phyloP scores from a whole-genome alignment of 1,284 basidiomycete genomes.

The Pholiota adiposa region DNA sequence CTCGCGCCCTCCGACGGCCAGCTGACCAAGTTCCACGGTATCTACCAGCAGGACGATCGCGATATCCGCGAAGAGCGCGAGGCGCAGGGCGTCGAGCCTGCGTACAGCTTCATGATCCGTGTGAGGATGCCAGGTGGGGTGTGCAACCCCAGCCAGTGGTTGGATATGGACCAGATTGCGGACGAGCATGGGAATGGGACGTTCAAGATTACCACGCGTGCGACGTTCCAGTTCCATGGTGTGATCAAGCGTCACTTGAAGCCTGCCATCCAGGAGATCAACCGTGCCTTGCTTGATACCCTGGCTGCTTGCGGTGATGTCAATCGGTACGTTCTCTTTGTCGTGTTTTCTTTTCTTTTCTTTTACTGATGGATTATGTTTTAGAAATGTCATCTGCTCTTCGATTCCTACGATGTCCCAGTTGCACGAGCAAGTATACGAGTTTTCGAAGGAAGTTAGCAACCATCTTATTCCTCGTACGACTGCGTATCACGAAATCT shows the following conservation, averaged over 20 bases:
- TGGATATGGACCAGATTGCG: constrained; percentile 93
- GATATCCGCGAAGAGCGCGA: constrained; percentile 98
- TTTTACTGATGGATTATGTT: constrained; percentile 12
- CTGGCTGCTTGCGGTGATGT: constrained; percentile 99
- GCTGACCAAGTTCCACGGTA: constrained; percentile 99
- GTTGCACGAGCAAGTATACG: constrained; percentile 84
- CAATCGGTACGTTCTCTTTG: constrained; percentile 68
- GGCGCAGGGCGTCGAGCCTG: constrained; percentile 92
- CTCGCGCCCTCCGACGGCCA: constrained; percentile 91
- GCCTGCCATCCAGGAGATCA: constrained; percentile 96
- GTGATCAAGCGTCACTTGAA: constrained; percentile 97
- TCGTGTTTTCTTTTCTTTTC: constrained; percentile 2
- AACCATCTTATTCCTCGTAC: constrained; percentile 90
- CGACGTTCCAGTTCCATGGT: constrained; percentile 99
- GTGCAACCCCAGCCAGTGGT: constrained; percentile 91
- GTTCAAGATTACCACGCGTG: constrained; percentile 96
- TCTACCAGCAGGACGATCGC: constrained; percentile 97
- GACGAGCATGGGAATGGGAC: constrained; percentile 95
- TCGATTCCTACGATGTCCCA: constrained; percentile 89
- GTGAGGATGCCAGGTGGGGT: constrained; percentile 96
- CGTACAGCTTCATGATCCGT: constrained; percentile 99
- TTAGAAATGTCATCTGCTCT: constrained; percentile 90
- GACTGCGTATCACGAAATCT: constrained; percentile 97
- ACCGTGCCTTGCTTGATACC: constrained; percentile 90
- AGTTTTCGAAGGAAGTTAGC: constrained; percentile 88